Percentiles rank a stretch among this genome's conserved stretches.
phyloP scores from a whole-genome alignment of 2,329 filamentous ascomycete genomes.

The Graphilbum ipis-grandicollis region DNA sequence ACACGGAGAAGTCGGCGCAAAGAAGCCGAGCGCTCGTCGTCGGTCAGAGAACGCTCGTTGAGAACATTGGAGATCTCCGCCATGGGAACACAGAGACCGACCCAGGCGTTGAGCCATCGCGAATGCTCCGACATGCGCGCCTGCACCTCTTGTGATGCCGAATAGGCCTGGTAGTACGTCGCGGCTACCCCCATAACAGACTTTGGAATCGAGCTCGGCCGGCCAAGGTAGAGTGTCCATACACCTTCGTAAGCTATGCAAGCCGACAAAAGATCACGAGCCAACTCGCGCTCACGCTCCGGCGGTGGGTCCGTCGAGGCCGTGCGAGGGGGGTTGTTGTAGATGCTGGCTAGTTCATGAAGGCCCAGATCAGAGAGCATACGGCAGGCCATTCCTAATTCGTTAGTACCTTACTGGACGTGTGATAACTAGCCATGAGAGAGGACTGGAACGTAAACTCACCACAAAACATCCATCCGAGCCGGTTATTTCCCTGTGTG shows the following conservation, averaged over 20 bases:
- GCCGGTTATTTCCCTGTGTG: constrained; percentile 3
- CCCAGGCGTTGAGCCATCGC: constrained; percentile 4
- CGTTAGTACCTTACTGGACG: too few species aligned
- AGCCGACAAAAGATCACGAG: constrained; percentile 1
- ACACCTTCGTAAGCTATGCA: constrained; percentile 4
- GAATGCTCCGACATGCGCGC: neutral
- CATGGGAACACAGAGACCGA: constrained; percentile 1
- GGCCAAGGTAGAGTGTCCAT: constrained; percentile 4
- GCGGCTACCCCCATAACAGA: constrained; percentile 1
- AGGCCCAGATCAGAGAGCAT: constrained; percentile 4
- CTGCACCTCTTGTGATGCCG: too few species aligned
- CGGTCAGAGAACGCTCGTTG: neutral
- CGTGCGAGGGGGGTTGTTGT: too few species aligned
- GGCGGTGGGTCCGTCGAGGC: too few species aligned
- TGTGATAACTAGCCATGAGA: too few species aligned
- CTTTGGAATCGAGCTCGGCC: constrained; percentile 3
- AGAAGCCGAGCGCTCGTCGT: neutral
- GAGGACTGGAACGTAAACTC: neutral
- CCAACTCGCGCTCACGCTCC: constrained; percentile 1
- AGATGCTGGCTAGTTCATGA: constrained; percentile 1
- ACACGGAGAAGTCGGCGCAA: neutral
- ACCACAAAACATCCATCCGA: constrained; percentile 4
- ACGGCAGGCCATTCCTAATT: constrained; percentile 3
- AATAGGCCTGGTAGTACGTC: too few species aligned
- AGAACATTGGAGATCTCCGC: constrained; percentile 2